phyloP scores from a whole-genome alignment of 1,284 basidiomycete species.

The Austroboletus niveus region DNA sequence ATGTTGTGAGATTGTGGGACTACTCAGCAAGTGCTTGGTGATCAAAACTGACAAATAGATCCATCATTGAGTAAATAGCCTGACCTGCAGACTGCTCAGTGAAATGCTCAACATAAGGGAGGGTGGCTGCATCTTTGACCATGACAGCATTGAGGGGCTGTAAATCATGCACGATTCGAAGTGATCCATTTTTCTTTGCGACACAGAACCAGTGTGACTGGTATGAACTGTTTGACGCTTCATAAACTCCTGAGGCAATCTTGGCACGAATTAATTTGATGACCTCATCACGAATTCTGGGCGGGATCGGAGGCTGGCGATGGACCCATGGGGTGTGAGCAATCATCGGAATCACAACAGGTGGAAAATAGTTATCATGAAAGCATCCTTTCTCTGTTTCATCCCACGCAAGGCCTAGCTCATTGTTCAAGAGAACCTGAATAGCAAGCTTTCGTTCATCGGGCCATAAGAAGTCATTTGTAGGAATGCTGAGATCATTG shows the following conservation, averaged over 20 bases:
- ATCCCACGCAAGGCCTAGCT: conserved; percentile 17
- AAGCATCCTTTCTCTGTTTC: conserved; percentile 24
- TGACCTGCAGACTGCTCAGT: too few species aligned
- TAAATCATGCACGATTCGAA: too few species aligned
- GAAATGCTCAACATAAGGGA: too few species aligned
- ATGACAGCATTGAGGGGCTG: too few species aligned
- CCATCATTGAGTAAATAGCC: too few species aligned
- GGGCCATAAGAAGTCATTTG: conserved; percentile 22
- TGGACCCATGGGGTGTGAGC: conserved; percentile 26
- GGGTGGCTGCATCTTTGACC: too few species aligned
- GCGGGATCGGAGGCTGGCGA: conserved; percentile 18
- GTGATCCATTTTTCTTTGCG: too few species aligned
- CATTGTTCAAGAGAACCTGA: conserved; percentile 4
- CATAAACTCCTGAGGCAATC: conserved; percentile 34
- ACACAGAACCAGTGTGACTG: too few species aligned
- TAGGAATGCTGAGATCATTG: not conserved
- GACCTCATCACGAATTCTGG: conserved; percentile 23
- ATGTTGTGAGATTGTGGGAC: conserved; percentile 25
- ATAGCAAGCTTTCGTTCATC: conserved; percentile 24
- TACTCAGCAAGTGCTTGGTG: not conserved
- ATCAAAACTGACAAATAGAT: too few species aligned
- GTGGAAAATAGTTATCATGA: conserved; percentile 13
- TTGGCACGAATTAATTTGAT: conserved; percentile 33
- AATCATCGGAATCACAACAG: conserved; percentile 15
- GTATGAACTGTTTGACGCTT: conserved; percentile 33